These are phyloP conservation scores for Agrocybe praecox DNA, from an alignment of 768 basidiomycete genomes.

Conservation along the genomic window DNA sequence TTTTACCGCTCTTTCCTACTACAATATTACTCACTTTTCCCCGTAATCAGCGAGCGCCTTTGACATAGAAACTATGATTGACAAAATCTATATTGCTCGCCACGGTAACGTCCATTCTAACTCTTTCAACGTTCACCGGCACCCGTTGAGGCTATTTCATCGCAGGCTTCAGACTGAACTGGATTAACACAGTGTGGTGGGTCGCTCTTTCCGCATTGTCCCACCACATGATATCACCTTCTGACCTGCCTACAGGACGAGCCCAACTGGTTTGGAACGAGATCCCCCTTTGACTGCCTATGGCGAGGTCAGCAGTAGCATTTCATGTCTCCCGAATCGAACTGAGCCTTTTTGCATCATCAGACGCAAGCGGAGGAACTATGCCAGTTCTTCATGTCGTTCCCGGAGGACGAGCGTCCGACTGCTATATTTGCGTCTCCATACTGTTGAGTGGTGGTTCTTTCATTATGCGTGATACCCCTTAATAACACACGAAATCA, in stretches of 20 bases:
- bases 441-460: conserved; percentile 55
- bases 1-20: not conserved
- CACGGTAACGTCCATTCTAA: conserved; percentile 50
- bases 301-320: conserved; percentile 53
- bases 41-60: conserved; percentile 16
- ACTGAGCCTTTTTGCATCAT: conserved; percentile 2
- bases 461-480: not conserved
- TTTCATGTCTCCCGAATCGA: not conserved
- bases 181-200: conserved; percentile 69
- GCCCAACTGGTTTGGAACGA: conserved; percentile 64
- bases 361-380: conserved; percentile 77
- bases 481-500: not conserved
- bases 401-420: conserved; percentile 69
- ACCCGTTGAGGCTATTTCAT: conserved; percentile 1
- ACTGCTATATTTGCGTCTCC: conserved; percentile 86
- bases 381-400: conserved; percentile 59
- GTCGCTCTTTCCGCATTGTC: conserved; percentile 18
- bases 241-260: conserved; percentile 47
- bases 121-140: not conserved
- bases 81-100: conserved; percentile 69
- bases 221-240: not conserved
- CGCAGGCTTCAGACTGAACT: conserved; percentile 76
- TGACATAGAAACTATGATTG: conserved; percentile 40
- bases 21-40: conserved; percentile 9
- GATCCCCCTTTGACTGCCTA: conserved; percentile 76